These are phyloP conservation scores for Penicillium paneum DNA, from an alignment of 2,329 filamentous ascomycete species.

Conservation along the genomic window DNA sequence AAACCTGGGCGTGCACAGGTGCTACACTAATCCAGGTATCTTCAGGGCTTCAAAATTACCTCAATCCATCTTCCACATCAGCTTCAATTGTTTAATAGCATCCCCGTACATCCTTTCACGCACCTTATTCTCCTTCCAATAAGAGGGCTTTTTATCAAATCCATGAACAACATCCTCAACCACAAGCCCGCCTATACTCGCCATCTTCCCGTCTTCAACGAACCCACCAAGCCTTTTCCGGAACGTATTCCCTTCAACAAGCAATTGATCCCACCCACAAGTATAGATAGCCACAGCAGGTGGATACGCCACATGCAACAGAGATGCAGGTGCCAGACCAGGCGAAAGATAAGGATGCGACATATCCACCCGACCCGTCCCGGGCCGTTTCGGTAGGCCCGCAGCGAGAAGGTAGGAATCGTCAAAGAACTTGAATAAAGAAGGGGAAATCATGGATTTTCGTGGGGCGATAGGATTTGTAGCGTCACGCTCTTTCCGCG, in stretches of 20 bases:
- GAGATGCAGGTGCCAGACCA: constrained; percentile 9
- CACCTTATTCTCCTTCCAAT: constrained; percentile 11
- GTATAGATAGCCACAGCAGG: constrained; percentile 19
- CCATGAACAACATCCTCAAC: constrained; percentile 19
- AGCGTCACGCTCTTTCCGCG: constrained; percentile 13
- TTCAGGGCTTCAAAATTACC: too few relatives aligned
- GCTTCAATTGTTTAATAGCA: constrained; percentile 16
- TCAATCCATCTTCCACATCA: constrained; percentile 16
- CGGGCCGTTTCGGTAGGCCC: constrained; percentile 7
- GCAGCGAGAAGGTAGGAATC: constrained; percentile 13
- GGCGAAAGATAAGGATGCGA: constrained; percentile 21
- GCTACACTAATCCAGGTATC: neutral
- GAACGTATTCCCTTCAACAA: constrained; percentile 20
- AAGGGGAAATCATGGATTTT: constrained; percentile 12
- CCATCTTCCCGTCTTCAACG: constrained; percentile 11
- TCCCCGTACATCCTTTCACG: constrained; percentile 20
- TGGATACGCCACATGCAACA: constrained; percentile 14
- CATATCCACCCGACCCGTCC: constrained; percentile 12
- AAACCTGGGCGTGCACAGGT: neutral
- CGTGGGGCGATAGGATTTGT: constrained; percentile 14
- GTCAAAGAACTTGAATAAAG: constrained; percentile 16
- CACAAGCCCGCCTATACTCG: constrained; percentile 13
- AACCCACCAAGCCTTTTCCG: constrained; percentile 15
- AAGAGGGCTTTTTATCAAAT: constrained; percentile 23
- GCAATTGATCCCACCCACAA: constrained; percentile 23